phyloP scores from a whole-genome alignment of 2,329 filamentous ascomycete genomes.

The Phialophora chinensis region DNA sequence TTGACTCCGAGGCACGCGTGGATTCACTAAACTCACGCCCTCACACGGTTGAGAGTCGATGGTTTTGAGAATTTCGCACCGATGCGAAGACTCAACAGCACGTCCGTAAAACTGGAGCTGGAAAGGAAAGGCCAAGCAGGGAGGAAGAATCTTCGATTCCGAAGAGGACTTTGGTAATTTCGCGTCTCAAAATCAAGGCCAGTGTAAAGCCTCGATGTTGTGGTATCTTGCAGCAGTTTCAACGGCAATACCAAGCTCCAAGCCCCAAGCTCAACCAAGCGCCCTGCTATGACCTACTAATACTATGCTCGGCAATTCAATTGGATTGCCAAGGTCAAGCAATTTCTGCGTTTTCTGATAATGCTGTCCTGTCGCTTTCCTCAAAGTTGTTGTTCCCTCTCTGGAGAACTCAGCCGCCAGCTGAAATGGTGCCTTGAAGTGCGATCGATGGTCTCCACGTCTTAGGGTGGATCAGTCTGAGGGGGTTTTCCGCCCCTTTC shows the following conservation, averaged over 20 bases:
- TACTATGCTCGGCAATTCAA: not conserved
- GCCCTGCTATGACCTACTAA: not conserved
- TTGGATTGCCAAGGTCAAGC: not conserved
- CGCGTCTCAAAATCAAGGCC: not conserved
- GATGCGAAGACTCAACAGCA: too few species aligned
- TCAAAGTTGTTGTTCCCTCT: not conserved
- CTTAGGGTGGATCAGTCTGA: not conserved
- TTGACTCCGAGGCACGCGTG: too few species aligned
- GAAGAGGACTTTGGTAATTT: not conserved
- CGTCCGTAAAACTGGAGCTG: too few species aligned
- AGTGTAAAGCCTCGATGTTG: not conserved
- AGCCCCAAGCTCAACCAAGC: not conserved
- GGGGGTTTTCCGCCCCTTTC: not conserved
- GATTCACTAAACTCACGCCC: too few species aligned
- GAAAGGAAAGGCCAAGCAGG: too few species aligned
- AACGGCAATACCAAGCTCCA: not conserved
- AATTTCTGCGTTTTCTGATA: not conserved
- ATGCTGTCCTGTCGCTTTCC: not conserved
- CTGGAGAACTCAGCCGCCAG: not conserved
- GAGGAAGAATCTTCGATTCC: too few species aligned
- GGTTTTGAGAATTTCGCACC: too few species aligned
- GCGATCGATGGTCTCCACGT: not conserved
- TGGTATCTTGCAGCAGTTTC: not conserved
- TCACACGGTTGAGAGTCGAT: too few species aligned
- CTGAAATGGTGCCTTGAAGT: not conserved